Evolutionary conservation across 352 stramenopile species (phyloP).

Genomic region (Phytophthora quininea): DNA sequence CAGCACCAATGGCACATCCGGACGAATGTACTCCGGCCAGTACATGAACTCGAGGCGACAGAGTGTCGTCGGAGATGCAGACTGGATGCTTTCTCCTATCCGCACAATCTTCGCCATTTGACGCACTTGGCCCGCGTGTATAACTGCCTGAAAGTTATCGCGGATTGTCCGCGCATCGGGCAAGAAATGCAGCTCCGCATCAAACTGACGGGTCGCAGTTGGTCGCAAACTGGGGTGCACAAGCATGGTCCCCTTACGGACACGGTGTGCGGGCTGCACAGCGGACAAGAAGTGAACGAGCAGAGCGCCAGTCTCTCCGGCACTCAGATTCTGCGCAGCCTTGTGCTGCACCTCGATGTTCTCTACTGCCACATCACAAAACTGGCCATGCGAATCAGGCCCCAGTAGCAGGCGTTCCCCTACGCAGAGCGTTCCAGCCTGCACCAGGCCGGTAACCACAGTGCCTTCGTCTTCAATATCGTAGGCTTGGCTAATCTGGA

Average conservation of each 20-base stretch:
- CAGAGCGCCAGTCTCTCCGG: conserved; percentile 74
- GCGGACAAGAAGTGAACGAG: conserved; percentile 53
- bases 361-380: conserved; percentile 67
- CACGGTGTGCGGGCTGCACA: conserved; percentile 26
- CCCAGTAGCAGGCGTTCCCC: conserved; percentile 75
- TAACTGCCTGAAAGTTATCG: conserved; percentile 82
- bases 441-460: conserved; percentile 73
- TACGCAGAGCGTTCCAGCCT: conserved; percentile 69
- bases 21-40: conserved; percentile 84
- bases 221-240: conserved; percentile 69
- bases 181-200: conserved; percentile 79
- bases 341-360: conserved; percentile 86
- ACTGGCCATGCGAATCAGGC: conserved; percentile 57
- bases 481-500: conserved; percentile 83
- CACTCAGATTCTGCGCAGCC: conserved; percentile 55
- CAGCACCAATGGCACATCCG: conserved; percentile 77
- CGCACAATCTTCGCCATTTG: conserved; percentile 84
- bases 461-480: conserved; percentile 73
- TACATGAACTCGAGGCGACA: conserved; percentile 90
- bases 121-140: conserved; percentile 78
- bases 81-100: conserved; percentile 29
- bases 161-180: conserved; percentile 58
- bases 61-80: conserved; percentile 41
- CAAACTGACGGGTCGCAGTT: conserved; percentile 71
- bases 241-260: conserved; percentile 78